Conservation (phyloP, 2,329 filamentous ascomycete genomes). For the Diaporthe citriasiana region DNA sequence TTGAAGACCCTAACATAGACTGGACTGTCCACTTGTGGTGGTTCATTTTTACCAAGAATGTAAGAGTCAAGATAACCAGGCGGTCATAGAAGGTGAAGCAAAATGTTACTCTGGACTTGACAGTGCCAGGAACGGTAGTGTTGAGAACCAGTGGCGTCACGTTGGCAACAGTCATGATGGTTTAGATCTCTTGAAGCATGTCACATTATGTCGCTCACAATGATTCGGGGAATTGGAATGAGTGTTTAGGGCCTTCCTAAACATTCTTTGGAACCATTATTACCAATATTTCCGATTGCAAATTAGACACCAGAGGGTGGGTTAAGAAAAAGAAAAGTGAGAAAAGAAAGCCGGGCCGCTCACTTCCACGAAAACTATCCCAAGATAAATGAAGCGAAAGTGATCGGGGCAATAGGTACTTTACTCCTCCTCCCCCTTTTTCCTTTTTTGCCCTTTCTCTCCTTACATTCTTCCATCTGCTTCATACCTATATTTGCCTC, state of each 20-base stretch:
- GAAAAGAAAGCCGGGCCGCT: not conserved
- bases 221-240: no score
- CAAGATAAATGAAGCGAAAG: not conserved
- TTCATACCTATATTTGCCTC: not conserved
- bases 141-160: not conserved
- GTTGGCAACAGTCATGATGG: not conserved
- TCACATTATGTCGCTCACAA: not conserved
- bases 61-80: not conserved
- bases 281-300: not conserved
- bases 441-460: no score
- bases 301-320: not conserved
- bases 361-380: not conserved
- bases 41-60: constrained; percentile 8
- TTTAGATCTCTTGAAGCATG: not conserved
- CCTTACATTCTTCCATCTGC: not conserved
- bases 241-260: not conserved
- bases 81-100: not conserved
- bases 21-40: not conserved
- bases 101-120: not conserved
- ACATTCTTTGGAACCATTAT: not conserved
- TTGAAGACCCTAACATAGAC: constrained; percentile 13
- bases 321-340: not conserved
- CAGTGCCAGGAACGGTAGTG: no score
- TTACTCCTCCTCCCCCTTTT: no score
- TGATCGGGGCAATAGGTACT: not conserved